These are phyloP conservation scores for Sclerotinia nivalis DNA, from an alignment of 2,329 filamentous ascomycete genomes.

Conservation along the genomic window DNA sequence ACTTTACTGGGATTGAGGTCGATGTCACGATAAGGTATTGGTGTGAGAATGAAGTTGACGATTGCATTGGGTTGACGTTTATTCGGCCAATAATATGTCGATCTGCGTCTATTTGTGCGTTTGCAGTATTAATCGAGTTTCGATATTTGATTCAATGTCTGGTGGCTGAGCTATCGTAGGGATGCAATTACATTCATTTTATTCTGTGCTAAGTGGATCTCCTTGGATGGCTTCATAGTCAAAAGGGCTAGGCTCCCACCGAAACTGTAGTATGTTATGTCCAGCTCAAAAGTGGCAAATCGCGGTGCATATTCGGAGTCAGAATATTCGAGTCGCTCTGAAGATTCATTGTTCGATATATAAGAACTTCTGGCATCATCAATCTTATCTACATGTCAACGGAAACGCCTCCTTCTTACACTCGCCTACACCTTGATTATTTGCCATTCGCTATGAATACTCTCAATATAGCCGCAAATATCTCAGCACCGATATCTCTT, in stretches of 20 bases:
- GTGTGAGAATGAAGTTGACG: not conserved
- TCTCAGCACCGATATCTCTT: not conserved
- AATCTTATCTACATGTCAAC: not conserved
- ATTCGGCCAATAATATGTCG: not conserved
- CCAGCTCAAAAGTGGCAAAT: not conserved
- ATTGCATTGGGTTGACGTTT: not conserved
- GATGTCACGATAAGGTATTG: not conserved
- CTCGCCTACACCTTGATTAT: not conserved
- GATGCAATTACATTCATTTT: not conserved
- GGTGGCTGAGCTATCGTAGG: not conserved
- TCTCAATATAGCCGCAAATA: conserved; percentile 43
- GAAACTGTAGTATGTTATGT: not conserved
- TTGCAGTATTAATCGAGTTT: not conserved
- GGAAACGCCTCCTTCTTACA: not conserved
- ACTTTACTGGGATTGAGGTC: too few species aligned
- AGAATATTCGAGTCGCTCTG: not conserved
- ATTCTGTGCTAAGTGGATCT: not conserved
- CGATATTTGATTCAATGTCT: not conserved
- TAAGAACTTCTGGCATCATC: not conserved
- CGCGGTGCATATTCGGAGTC: not conserved
- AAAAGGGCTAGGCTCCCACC: too few species aligned
- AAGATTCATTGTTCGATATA: not conserved
- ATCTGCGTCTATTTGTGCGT: not conserved
- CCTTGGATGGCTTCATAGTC: not conserved
- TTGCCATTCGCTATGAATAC: conserved; percentile 50